phyloP scores from a whole-genome alignment of 768 basidiomycete genomes.

The Leccinellum rugosiceps region DNA sequence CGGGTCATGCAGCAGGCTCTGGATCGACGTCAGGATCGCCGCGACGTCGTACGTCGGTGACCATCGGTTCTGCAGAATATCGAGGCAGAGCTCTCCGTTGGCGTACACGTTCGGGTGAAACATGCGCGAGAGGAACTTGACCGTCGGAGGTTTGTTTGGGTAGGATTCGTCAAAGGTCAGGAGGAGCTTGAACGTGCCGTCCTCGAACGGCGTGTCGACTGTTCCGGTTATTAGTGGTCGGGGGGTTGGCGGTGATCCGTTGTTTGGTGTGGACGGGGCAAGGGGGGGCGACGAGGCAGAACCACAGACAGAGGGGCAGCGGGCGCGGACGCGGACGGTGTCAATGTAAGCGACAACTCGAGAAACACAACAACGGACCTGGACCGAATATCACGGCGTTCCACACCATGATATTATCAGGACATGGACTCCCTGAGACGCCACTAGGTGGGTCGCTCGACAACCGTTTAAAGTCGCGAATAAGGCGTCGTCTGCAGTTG shows the following conservation, averaged over 20 bases:
- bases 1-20: slow-evolving; percentile 93
- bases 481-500: slow-evolving; percentile 90
- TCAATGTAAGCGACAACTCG: background rate
- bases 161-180: slow-evolving; percentile 97
- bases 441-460: slow-evolving; percentile 94
- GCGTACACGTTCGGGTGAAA: slow-evolving; percentile 99
- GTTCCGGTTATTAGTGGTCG: background rate
- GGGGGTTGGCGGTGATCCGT: no score
- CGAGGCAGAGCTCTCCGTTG: slow-evolving; percentile 96
- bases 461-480: slow-evolving; percentile 96
- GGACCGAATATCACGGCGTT: slow-evolving; percentile 99
- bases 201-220: slow-evolving; percentile 99
- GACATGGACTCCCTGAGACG: slow-evolving; percentile 94
- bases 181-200: slow-evolving; percentile 96
- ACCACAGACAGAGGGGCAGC: background rate
- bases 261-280: no score
- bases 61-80: slow-evolving; percentile 99
- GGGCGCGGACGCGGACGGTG: background rate
- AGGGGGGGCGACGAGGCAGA: background rate
- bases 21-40: slow-evolving; percentile 95
- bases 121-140: slow-evolving; percentile 96
- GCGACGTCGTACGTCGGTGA: slow-evolving; percentile 98
- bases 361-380: slow-evolving; percentile 50
- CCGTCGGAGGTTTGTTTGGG: slow-evolving; percentile 96
- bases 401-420: slow-evolving; percentile 99